Base-by-base conservation (phyloP, 1,139 yeast species). In the Hyphopichia burtonii region DNA sequence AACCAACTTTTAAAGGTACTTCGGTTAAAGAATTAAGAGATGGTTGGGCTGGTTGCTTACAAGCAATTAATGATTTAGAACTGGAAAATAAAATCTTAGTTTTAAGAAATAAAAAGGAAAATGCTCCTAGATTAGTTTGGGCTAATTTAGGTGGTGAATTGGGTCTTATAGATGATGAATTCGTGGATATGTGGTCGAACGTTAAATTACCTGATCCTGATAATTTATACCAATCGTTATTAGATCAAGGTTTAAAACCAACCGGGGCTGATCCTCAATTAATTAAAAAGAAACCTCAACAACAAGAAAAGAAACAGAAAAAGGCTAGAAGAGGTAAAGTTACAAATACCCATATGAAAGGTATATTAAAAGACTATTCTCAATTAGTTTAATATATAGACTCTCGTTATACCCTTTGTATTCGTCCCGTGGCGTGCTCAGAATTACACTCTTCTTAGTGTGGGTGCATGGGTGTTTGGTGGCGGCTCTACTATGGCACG, bases 181-280 rank as follows among this genome's bases (percentile, higher is more conserved):
- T 89, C 59, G 82, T 83, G 40, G 75, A 73, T 34, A 78, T 86
- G 76, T 94, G 99, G 99, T 75, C 78, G 43, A 68, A 69, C 33
- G 83, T 89, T 12, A 83, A 82, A 55, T 75, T 93, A 27, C 99
- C 99, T 3, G 84, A 84, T 25, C 80, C 84, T 18, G 85, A 87
- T 43, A 57, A 84, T 45, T 70, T 94, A 50, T 96, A 95, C 35
- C 81, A 83, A 42, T 80, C 83, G 43, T 74, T 94, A 49, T 78
- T 86, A 45, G 90, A 83, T 51, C 83, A 88, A 47, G 94, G 96
- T 22, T 77, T 93, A 61, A 94, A 91, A 62, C 99, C 99, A 6
- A 91, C 99, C 0, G 88, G 95, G 53, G 95, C 93, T 14, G 99
- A 94, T 60, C 99, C 99, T n/a, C 88, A 88, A 35, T 80, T 88